A percentile compares a stretch with the other conserved stretches of the same genome.
Evolutionary conservation across 768 basidiomycete species (phyloP).

Genomic region (Nevesoporus exiguus): DNA sequence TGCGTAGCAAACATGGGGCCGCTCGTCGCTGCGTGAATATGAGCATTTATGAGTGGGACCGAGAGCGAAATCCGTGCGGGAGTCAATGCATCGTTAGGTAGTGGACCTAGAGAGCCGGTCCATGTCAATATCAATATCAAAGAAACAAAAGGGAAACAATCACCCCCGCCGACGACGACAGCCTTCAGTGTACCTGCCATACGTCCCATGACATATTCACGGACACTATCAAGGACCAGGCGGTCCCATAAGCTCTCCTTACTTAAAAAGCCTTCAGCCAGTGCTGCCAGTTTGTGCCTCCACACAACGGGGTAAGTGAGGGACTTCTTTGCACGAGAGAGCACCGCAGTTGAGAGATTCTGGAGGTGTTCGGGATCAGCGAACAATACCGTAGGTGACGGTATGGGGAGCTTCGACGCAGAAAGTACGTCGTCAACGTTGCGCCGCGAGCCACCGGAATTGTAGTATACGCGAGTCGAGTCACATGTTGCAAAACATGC

Average conservation of each 20-base stretch:
- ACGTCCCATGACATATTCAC: slow-evolving; percentile 57
- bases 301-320: slow-evolving; percentile 61
- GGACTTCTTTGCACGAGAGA: slow-evolving; percentile 50
- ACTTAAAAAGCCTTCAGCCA: slow-evolving; percentile 71
- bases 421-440: slow-evolving; percentile 50
- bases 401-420: slow-evolving; percentile 50
- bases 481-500: slow-evolving; percentile 66
- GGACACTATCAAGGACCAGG: slow-evolving; percentile 65
- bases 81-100: slow-evolving; percentile 49
- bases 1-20: slow-evolving; percentile 83
- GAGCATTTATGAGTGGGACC: slow-evolving; percentile 66
- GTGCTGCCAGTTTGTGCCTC: slow-evolving; percentile 70
- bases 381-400: slow-evolving; percentile 80
- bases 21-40: slow-evolving; percentile 57
- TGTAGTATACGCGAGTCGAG: slow-evolving; percentile 50
- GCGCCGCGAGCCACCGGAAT: slow-evolving; percentile 20
- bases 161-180: slow-evolving; percentile 74
- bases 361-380: slow-evolving; percentile 60
- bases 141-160: slow-evolving; percentile 17
- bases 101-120: slow-evolving; percentile 37
- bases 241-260: slow-evolving; percentile 86
- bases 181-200: slow-evolving; percentile 60
- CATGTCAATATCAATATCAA: not conserved
- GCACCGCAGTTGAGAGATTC: slow-evolving; percentile 50
- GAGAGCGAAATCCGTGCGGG: slow-evolving; percentile 73